These are phyloP conservation scores for Lojkania enalia DNA, from an alignment of 2,329 filamentous ascomycete species.

Conservation along the genomic window DNA sequence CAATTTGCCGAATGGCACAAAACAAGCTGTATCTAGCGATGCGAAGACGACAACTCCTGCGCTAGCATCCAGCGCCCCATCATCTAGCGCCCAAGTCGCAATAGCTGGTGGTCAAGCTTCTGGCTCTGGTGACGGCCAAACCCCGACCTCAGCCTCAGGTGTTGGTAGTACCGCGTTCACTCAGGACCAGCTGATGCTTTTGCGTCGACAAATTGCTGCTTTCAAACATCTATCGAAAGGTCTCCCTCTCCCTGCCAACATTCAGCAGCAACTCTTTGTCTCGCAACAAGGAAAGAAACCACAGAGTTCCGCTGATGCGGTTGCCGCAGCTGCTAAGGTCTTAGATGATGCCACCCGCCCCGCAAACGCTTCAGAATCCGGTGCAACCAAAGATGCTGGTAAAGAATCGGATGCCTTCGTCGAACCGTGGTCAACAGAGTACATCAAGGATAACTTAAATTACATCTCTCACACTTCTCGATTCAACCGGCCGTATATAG, in stretches of 20 bases:
- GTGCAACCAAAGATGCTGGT: constrained; percentile 45
- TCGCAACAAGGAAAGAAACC: constrained; percentile 64
- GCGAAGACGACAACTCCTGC: constrained; percentile 23
- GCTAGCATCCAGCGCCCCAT: constrained; percentile 26
- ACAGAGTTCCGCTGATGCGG: constrained; percentile 43
- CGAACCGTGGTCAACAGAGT: constrained; percentile 40
- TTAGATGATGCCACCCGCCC: constrained; percentile 56
- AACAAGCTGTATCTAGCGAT: constrained; percentile 33
- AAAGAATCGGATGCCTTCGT: constrained; percentile 49
- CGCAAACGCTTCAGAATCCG: constrained; percentile 42
- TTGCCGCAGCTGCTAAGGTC: constrained; percentile 52
- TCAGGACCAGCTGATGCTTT: constrained; percentile 73
- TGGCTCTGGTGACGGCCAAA: constrained; percentile 46
- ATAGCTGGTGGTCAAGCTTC: constrained; percentile 29
- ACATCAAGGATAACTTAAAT: constrained; percentile 64
- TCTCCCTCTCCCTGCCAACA: constrained; percentile 72
- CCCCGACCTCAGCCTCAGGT: constrained; percentile 34
- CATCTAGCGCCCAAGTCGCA: constrained; percentile 28
- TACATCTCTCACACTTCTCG: constrained; percentile 79
- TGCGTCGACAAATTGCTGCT: constrained; percentile 85
- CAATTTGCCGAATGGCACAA: constrained; percentile 52
- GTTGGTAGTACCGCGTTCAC: constrained; percentile 28
- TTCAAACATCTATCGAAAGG: constrained; percentile 92
- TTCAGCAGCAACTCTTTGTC: constrained; percentile 83
- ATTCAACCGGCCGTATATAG: constrained; percentile 76